Conservation (phyloP, 2,329 filamentous ascomycete species). For the Exophiala sideris region DNA sequence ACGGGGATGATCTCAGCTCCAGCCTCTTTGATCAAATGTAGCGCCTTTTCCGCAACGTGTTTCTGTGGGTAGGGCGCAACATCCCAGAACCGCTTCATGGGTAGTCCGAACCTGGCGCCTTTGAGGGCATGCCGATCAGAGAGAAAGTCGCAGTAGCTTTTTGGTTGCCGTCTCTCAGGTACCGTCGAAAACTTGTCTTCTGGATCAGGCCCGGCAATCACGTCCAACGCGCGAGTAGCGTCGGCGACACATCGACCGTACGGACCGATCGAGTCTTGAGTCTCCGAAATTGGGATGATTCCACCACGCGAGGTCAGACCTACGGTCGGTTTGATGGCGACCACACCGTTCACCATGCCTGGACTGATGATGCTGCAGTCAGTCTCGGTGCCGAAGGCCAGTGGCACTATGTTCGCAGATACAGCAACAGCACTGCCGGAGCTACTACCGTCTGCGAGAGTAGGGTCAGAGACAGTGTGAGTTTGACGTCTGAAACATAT, state of each 20-base stretch:
- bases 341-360: slow-evolving; percentile 33
- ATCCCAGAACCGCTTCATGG: slow-evolving; percentile 47
- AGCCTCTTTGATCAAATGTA: slow-evolving; percentile 38
- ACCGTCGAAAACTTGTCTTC: slow-evolving; percentile 20
- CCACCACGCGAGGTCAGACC: slow-evolving; percentile 33
- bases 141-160: slow-evolving; percentile 19
- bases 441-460: slow-evolving; percentile 22
- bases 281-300: slow-evolving; percentile 32
- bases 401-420: slow-evolving; percentile 34
- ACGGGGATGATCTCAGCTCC: slow-evolving; percentile 33
- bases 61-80: slow-evolving; percentile 41
- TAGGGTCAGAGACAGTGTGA: slow-evolving; percentile 7
- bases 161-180: slow-evolving; percentile 16
- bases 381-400: slow-evolving; percentile 37
- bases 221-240: slow-evolving; percentile 20
- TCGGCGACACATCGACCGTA: slow-evolving; percentile 29
- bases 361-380: slow-evolving; percentile 35
- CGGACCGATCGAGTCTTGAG: slow-evolving; percentile 29
- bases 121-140: slow-evolving; percentile 18
- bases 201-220: slow-evolving; percentile 19
- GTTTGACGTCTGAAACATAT: neutral
- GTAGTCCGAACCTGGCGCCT: slow-evolving; percentile 25
- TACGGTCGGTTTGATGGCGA: slow-evolving; percentile 36
- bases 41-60: slow-evolving; percentile 33
- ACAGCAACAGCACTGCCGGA: slow-evolving; percentile 35